Evolutionary conservation across 768 basidiomycete genomes (phyloP), one percentile per base, ranked within the genome.

Genomic region (Tylopilus felleus): DNA sequence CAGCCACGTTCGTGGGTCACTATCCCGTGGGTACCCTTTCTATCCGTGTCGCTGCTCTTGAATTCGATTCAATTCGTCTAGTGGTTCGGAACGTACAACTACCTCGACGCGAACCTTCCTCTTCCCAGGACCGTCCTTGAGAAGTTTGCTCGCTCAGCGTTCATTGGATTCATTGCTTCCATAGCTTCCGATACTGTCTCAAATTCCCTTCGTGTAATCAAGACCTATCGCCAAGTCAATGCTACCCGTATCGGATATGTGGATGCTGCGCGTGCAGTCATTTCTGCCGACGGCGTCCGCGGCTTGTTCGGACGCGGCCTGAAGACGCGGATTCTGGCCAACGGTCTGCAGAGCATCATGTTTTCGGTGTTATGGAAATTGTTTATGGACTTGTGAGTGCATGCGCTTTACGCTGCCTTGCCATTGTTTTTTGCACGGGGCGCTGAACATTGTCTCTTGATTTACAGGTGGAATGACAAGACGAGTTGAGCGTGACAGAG

Each of bases 191-290:
- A 98, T 66, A 88, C 85, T 2, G 66, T 88, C 39, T 91, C 88
- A 41, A 98, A 98, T 74, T 92, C 88, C 6, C 75, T 98, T 2
- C 82, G 93, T 19, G 95, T 98, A 3, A 73, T 98, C 65, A 98
- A 98, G 79, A 98, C 96, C 0, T 98, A 97, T 72, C 77, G 95
- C 16, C 96, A 98, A 68, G 93, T 95, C 29, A 83, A 93, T 65
- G 85, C 88, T 56, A 82, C 82, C 5, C 80, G 83, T 28, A 86
- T 98, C 16, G 82, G 86, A 1, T 98, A 98, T 67, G 52, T 77
- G 5, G 82, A 85, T 48, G 90, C 93, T 1, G 93, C 91, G 0
- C 79, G 79, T 45, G 83, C 81, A 6, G 88, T 98, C 44, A 74
- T 97, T 35, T 79, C 79, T 1, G 71, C 74, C 0, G 94, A 97